Base-by-base conservation (phyloP, 306 rosid species). In the Medicago ruthenica region DNA sequence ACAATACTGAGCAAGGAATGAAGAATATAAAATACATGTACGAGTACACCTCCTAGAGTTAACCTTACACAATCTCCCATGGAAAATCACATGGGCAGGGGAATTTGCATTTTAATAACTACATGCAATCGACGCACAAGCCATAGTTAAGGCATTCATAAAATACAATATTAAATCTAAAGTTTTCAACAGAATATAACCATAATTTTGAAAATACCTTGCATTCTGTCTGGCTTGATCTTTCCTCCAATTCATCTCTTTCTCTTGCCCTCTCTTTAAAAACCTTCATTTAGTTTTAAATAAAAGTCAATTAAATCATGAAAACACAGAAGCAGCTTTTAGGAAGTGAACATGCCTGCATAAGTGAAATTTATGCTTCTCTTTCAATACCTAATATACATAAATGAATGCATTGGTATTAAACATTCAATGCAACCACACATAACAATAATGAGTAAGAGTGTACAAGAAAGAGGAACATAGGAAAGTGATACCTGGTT, bases 151-250 rank as follows among this genome's bases (percentile, higher is more conserved):
- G 40, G 53, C 6, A 17, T 11, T 73, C 72, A 73, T 71, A 62
- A 36, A 68, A 73, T 41, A 68, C 53, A 68, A 54, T 21, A 55
- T 27, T 48, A 51, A 78, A 71, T 67, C 71, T 20, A 37, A 20
- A 77, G 27, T 71, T 67, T 60, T 40, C 78, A 79, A 75, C 51
- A 44, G 47, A 71, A 76, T 10, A 24, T 68, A 77, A 71, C 39
- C 63, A 80, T 75, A 44, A 69, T 54, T 71, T 78, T 40, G 69
- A 76, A 51, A 62, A 67, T 73, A 86, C 98, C 98, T 95, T 95
- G 98, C 98, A 95, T 83, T 92, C 96, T 40, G 82, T 77, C 83
- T 84, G 91, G 72, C 84, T 80, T 4, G 89, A 71, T 79, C 68
- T 83, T 78, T 85, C 95, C 67, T 78, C 39, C 24, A 77, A 63